phyloP scores from a whole-genome alignment of 2,329 filamentous ascomycete species.

The Cryphonectria nitschkei region DNA sequence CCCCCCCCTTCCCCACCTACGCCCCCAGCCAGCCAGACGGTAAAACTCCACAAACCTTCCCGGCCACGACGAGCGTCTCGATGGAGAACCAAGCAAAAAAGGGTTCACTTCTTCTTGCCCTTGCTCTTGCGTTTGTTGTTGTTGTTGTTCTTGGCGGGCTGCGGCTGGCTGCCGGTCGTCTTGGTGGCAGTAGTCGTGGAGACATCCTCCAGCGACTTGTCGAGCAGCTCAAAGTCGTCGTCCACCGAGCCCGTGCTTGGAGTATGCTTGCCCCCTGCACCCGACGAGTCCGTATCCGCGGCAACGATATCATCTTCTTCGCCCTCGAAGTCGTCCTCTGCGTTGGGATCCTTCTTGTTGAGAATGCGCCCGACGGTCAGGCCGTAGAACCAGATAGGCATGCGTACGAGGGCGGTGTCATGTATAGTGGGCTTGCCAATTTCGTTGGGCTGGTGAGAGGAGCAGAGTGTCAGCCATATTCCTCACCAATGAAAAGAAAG shows the following conservation, averaged over 20 bases:
- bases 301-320: slow-evolving; percentile 42
- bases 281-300: slow-evolving; percentile 50
- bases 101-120: slow-evolving; percentile 55
- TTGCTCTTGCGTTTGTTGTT: slow-evolving; percentile 49
- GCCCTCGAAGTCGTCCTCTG: slow-evolving; percentile 41
- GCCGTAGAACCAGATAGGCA: slow-evolving; percentile 75
- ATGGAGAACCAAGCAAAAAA: background rate
- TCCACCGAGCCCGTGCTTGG: slow-evolving; percentile 61
- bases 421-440: slow-evolving; percentile 75
- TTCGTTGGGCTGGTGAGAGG: slow-evolving; percentile 67
- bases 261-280: slow-evolving; percentile 49
- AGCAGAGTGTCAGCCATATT: slow-evolving; percentile 22
- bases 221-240: slow-evolving; percentile 66
- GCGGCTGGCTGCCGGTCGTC: slow-evolving; percentile 48
- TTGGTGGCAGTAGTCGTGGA: slow-evolving; percentile 48
- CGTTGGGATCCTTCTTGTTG: slow-evolving; percentile 36
- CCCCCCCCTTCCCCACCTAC: background rate
- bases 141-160: slow-evolving; percentile 45
- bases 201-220: slow-evolving; percentile 62
- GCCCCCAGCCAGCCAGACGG: background rate
- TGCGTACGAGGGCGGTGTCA: slow-evolving; percentile 80
- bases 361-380: slow-evolving; percentile 57
- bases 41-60: background rate
- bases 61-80: background rate
- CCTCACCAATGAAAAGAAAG: background rate